Conservation (phyloP, 163 green algal species). For the Chloroidium sp. region DNA sequence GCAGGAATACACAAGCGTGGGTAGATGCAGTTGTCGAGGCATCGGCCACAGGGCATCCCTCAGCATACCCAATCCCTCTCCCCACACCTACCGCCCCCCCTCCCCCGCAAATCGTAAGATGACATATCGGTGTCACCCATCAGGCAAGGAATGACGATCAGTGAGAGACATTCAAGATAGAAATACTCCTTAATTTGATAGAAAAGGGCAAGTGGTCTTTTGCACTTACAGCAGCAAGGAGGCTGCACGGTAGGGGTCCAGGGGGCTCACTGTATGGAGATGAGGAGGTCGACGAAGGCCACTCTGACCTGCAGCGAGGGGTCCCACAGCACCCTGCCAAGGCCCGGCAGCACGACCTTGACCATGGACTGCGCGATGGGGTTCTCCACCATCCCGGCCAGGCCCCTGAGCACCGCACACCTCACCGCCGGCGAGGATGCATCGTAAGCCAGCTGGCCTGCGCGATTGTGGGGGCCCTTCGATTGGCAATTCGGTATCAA, state of each 20-base stretch:
- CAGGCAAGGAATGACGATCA: neutral
- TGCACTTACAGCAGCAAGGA: neutral
- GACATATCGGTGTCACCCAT: neutral
- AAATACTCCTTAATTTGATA: neutral
- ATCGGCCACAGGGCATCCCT: no score
- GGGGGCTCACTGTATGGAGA: slow-evolving; percentile 27
- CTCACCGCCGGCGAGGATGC: slow-evolving; percentile 39
- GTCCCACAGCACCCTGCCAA: slow-evolving; percentile 36
- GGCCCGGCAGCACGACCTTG: neutral
- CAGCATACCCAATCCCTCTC: no score
- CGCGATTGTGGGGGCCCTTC: neutral
- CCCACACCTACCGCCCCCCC: neutral
- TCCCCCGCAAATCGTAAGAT: neutral
- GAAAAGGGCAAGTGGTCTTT: neutral
- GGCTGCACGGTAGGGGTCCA: neutral
- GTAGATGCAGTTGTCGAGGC: no score
- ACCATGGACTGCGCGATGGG: slow-evolving; percentile 21
- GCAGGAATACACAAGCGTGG: no score
- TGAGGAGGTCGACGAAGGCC: slow-evolving; percentile 51
- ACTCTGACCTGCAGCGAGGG: slow-evolving; percentile 36
- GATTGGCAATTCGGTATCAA: no score
- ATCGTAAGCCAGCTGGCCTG: slow-evolving; percentile 66
- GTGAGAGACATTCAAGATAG: neutral
- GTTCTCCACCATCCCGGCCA: slow-evolving; percentile 56
- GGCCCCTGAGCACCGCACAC: slow-evolving; percentile 41